Conservation (phyloP, 2,329 filamentous ascomycete genomes). For the Bipolaris cookei region DNA sequence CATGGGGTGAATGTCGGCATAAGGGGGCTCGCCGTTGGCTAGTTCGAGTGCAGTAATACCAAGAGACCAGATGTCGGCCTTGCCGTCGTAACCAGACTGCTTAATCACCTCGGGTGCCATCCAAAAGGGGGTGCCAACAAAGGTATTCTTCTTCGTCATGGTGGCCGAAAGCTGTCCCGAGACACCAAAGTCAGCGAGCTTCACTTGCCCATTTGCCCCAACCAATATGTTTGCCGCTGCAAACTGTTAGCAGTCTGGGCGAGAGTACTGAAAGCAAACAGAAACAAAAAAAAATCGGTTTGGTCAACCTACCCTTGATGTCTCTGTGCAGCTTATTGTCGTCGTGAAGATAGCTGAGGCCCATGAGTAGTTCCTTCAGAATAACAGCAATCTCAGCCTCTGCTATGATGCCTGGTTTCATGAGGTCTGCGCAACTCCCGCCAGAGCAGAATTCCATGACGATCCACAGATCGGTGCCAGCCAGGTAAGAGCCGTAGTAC, state of each 20-base stretch:
- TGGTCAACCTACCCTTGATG: slow-evolving; percentile 76
- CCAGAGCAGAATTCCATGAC: slow-evolving; percentile 99
- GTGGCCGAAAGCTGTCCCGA: slow-evolving; percentile 95
- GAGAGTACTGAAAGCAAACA: too few relatives aligned
- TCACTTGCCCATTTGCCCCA: slow-evolving; percentile 90
- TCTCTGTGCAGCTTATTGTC: slow-evolving; percentile 97
- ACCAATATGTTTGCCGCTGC: slow-evolving; percentile 91
- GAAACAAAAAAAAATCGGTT: not conserved
- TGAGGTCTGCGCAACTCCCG: slow-evolving; percentile 91
- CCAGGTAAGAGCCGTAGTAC: slow-evolving; percentile 96
- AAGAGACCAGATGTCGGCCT: slow-evolving; percentile 96
- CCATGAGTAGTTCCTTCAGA: slow-evolving; percentile 83
- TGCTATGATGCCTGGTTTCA: slow-evolving; percentile 89
- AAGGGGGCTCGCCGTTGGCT: slow-evolving; percentile 89
- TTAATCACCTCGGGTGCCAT: slow-evolving; percentile 99
- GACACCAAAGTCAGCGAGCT: slow-evolving; percentile 95
- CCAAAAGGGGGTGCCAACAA: slow-evolving; percentile 98
- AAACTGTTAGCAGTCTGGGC: slow-evolving; percentile 13
- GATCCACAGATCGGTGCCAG: slow-evolving; percentile 97
- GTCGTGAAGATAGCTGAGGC: slow-evolving; percentile 88
- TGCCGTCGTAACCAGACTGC: slow-evolving; percentile 96
- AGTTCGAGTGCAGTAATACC: slow-evolving; percentile 93
- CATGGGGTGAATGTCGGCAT: slow-evolving; percentile 97
- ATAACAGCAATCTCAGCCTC: slow-evolving; percentile 99
- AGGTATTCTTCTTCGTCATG: slow-evolving; percentile 99